Evolutionary conservation across 2,329 filamentous ascomycete species (phyloP).

Genomic region (Parastagonospora nodorum): DNA sequence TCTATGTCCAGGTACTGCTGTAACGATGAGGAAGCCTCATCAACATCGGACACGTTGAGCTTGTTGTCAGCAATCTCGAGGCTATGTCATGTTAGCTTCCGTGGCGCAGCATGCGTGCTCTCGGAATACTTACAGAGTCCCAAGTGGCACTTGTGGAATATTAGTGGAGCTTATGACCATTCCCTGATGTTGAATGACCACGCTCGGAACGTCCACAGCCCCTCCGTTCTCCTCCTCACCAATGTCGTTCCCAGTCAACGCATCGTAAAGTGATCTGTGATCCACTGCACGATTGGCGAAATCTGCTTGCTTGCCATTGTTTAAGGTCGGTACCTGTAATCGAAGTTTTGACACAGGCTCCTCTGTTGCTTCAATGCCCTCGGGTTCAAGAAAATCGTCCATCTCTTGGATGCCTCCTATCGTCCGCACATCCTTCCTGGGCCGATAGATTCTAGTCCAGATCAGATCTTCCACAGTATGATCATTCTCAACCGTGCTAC

Average conservation of each 20-base stretch:
- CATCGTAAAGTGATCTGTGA: constrained; percentile 17
- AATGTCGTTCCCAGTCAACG: constrained; percentile 7
- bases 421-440: constrained; percentile 2
- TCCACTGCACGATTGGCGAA: constrained; percentile 6
- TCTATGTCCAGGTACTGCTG: constrained; percentile 18
- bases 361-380: constrained; percentile 21
- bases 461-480: constrained; percentile 19
- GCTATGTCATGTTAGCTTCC: constrained; percentile 15
- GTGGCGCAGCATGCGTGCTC: too few species aligned
- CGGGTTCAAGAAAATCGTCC: constrained; percentile 36
- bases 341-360: constrained; percentile 13
- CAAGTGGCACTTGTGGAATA: constrained; percentile 8
- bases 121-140: constrained; percentile 30
- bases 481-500: neutral
- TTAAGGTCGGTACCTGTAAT: constrained; percentile 7
- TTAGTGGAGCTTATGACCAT: constrained; percentile 12
- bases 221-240: neutral
- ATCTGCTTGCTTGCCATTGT: neutral
- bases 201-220: constrained; percentile 12
- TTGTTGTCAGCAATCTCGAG: constrained; percentile 24
- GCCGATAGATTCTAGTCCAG: constrained; percentile 18
- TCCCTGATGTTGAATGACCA: constrained; percentile 18
- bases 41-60: constrained; percentile 35
- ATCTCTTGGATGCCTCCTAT: constrained; percentile 13
- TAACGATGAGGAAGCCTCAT: constrained; percentile 32